Evolutionary conservation across 75 land plant genomes (phyloP).

Genomic region (Larix kaempferi): DNA sequence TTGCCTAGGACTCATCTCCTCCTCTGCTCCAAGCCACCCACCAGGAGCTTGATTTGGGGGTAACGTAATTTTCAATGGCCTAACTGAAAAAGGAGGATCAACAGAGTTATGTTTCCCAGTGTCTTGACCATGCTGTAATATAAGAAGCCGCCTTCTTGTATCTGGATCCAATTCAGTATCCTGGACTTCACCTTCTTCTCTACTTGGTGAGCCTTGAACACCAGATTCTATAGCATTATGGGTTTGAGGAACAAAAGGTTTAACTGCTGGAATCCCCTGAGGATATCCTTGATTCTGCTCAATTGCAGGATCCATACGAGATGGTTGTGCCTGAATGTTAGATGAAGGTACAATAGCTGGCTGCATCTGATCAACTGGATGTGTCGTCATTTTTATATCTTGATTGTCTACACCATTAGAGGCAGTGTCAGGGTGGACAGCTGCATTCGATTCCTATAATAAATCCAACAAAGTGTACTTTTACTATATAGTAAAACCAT

Average conservation of each 20-base stretch:
- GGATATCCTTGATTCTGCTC: conserved; percentile 10
- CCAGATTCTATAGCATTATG: conserved; percentile 9
- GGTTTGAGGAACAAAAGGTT: not conserved
- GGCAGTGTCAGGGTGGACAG: not conserved
- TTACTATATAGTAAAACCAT: not conserved
- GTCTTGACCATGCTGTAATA: conserved; percentile 54
- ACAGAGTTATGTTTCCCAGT: conserved; percentile 12
- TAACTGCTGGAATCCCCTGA: conserved; percentile 6
- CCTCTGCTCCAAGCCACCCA: conserved; percentile 49
- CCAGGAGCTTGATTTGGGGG: conserved; percentile 27
- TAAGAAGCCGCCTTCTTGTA: conserved; percentile 51
- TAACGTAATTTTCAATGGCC: conserved; percentile 18
- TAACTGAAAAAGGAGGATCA: conserved; percentile 12
- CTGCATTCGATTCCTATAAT: not conserved
- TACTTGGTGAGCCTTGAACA: conserved; percentile 26
- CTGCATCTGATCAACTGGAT: not conserved
- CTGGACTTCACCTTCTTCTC: conserved; percentile 57
- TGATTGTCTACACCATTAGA: conserved; percentile 11
- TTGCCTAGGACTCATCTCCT: conserved; percentile 44
- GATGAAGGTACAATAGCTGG: conserved; percentile 6
- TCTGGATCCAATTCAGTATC: conserved; percentile 56
- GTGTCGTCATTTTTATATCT: not conserved
- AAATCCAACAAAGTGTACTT: not conserved
- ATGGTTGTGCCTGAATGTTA: not conserved
- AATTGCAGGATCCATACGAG: conserved; percentile 9